Evolutionary conservation across 148 eudicot species (phyloP).

Genomic region (Fagopyrum tataricum): DNA sequence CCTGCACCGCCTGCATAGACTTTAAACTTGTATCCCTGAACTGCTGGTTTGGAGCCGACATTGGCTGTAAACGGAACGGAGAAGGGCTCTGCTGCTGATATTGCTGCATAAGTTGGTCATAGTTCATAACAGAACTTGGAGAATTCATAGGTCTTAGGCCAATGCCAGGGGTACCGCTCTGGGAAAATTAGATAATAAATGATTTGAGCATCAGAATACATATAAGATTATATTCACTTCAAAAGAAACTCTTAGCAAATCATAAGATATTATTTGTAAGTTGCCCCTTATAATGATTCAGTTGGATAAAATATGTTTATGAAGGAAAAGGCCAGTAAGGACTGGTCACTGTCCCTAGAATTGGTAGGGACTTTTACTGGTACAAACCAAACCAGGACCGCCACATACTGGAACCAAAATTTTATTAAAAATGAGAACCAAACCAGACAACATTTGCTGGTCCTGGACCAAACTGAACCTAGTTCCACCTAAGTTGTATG

Average conservation of each 20-base stretch:
- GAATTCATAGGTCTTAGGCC: constrained; percentile 50
- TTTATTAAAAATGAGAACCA: no score
- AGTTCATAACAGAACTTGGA: constrained; percentile 38
- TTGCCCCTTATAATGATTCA: background rate
- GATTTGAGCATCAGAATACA: constrained; percentile 2
- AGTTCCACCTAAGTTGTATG: no score
- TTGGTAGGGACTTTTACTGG: background rate
- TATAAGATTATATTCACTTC: background rate
- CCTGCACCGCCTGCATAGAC: constrained; percentile 70
- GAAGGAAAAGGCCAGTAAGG: background rate
- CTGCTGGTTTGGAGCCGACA: constrained; percentile 61
- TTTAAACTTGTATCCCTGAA: constrained; percentile 73
- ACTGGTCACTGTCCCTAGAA: background rate
- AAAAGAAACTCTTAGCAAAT: background rate
- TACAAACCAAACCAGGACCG: background rate
- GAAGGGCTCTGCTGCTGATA: constrained; percentile 72
- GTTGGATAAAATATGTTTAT: background rate
- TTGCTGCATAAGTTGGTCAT: constrained; percentile 72
- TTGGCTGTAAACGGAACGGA: constrained; percentile 73
- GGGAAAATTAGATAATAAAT: constrained; percentile 1
- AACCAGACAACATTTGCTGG: no score
- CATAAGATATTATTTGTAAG: background rate
- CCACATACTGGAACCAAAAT: background rate
- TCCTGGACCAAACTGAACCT: no score
- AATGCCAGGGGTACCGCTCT: constrained; percentile 42